Evolutionary conservation across 1,284 basidiomycete genomes (phyloP).

Genomic region (Boletus hoseneyae): DNA sequence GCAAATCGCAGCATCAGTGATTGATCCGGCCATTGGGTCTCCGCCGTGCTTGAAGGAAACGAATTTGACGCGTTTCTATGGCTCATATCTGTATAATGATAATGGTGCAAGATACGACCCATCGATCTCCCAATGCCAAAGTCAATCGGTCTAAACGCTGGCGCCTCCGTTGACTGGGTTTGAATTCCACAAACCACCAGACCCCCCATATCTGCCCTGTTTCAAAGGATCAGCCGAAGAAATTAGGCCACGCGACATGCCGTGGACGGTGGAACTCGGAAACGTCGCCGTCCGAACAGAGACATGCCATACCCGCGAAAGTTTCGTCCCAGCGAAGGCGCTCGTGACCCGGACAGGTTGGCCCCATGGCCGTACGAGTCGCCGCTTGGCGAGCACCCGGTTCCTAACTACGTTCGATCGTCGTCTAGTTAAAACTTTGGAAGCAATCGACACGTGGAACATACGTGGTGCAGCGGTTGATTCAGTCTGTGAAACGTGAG

Average conservation of each 20-base stretch:
- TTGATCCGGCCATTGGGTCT: constrained; percentile 22
- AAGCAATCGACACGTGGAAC: constrained; percentile 17
- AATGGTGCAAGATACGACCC: constrained; percentile 3
- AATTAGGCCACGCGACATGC: constrained; percentile 22
- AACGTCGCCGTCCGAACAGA: constrained; percentile 9
- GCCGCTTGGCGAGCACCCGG: not conserved
- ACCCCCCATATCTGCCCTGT: constrained; percentile 20
- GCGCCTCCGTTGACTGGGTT: constrained; percentile 23
- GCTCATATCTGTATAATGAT: not conserved
- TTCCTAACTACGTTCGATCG: constrained; percentile 1
- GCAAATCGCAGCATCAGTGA: constrained; percentile 7
- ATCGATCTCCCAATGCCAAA: constrained; percentile 23
- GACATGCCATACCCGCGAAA: constrained; percentile 23
- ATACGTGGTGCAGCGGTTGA: constrained; percentile 4
- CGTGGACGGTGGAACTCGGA: constrained; percentile 13
- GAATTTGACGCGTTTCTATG: constrained; percentile 27
- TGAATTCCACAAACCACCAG: constrained; percentile 11
- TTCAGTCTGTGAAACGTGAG: constrained; percentile 16
- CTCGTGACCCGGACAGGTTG: not conserved
- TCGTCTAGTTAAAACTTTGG: not conserved
- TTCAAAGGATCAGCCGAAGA: constrained; percentile 18
- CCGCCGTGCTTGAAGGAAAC: constrained; percentile 13
- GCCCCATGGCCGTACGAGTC: not conserved
- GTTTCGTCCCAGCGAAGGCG: constrained; percentile 13
- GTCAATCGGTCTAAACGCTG: constrained; percentile 26